Percentiles rank a stretch among this genome's conserved stretches.
These are phyloP conservation scores for Talaromyces verruculosus DNA, from an alignment of 2,329 filamentous ascomycete species.

Conservation along the genomic window DNA sequence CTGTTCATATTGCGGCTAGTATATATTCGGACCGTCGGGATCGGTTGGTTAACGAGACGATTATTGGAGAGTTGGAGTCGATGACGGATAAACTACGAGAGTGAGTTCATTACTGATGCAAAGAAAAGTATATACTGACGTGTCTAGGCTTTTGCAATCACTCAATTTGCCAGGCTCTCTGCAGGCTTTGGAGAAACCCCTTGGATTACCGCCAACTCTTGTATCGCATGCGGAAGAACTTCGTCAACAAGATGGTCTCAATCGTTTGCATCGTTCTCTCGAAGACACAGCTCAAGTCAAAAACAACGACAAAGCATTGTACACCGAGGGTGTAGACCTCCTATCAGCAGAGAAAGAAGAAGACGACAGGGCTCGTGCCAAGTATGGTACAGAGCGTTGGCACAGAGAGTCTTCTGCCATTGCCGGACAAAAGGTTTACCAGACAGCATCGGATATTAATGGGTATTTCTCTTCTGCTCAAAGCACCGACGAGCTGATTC, in stretches of 20 bases:
- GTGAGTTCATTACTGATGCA: conserved; percentile 33
- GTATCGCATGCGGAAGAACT: conserved; percentile 92
- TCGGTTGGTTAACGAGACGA: conserved; percentile 81
- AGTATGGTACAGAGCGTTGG: conserved; percentile 89
- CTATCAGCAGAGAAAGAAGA: conserved; percentile 79
- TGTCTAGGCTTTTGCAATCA: conserved; percentile 63
- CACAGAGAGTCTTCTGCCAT: conserved; percentile 65
- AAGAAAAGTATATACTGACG: background rate
- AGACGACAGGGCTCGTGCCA: conserved; percentile 71
- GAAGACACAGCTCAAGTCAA: conserved; percentile 91
- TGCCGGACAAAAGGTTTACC: conserved; percentile 72
- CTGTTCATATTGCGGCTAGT: conserved; percentile 89
- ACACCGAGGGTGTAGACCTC: conserved; percentile 77
- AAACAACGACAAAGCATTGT: conserved; percentile 71
- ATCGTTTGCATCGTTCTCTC: conserved; percentile 73
- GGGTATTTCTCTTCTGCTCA: conserved; percentile 77
- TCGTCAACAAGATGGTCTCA: conserved; percentile 81
- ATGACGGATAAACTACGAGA: conserved; percentile 79
- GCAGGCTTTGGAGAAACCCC: conserved; percentile 90
- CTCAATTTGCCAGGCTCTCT: conserved; percentile 88
- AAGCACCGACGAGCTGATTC: conserved; percentile 67
- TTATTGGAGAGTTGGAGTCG: conserved; percentile 79
- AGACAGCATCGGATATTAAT: conserved; percentile 73
- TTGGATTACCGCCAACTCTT: conserved; percentile 81
- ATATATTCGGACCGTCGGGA: conserved; percentile 93